phyloP scores from a whole-genome alignment of 441 rosid species.

The Syzygium syzygioides region DNA sequence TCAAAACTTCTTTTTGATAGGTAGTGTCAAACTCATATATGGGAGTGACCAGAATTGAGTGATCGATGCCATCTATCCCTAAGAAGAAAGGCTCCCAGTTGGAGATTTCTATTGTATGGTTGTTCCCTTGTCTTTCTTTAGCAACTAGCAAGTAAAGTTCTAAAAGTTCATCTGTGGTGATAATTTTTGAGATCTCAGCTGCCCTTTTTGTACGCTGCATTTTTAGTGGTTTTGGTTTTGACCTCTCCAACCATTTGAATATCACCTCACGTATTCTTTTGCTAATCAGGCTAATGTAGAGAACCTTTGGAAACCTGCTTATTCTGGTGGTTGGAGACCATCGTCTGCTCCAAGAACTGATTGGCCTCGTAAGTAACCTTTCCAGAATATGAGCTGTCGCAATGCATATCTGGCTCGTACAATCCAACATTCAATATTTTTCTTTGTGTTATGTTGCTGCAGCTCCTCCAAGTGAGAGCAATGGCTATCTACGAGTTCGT shows the following conservation, averaged over 20 bases:
- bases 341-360: constrained; percentile 94
- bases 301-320: constrained; percentile 87
- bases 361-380: constrained; percentile 64
- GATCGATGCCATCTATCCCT: neutral
- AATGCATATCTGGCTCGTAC: neutral
- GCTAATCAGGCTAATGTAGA: constrained; percentile 60
- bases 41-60: neutral
- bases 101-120: neutral
- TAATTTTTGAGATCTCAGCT: neutral
- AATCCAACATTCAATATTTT: neutral
- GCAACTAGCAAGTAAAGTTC: neutral
- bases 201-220: neutral
- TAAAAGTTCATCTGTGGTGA: neutral
- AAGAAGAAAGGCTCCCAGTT: neutral
- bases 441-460: constrained; percentile 16
- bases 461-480: constrained; percentile 83
- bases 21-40: neutral
- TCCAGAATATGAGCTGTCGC: neutral
- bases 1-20: neutral
- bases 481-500: constrained; percentile 93
- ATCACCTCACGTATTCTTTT: neutral
- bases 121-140: neutral
- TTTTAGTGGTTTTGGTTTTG: neutral
- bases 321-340: constrained; percentile 87
- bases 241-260: neutral